Evolutionary conservation across 441 rosid species (phyloP).

Genomic region (Mallotus repandus): DNA sequence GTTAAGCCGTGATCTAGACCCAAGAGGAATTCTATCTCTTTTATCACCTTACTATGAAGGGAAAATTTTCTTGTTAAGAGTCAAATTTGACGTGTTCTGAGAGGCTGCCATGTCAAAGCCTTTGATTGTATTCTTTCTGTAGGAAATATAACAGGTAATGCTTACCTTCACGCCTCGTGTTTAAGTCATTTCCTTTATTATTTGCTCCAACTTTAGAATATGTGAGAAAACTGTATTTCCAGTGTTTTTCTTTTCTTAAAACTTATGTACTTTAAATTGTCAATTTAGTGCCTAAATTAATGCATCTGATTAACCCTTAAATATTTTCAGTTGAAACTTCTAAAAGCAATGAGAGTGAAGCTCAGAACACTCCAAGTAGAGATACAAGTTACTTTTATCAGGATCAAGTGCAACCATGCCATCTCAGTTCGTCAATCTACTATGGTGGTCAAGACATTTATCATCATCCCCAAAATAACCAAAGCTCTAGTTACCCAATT

Average conservation of each 20-base stretch:
- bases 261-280: background rate
- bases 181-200: background rate
- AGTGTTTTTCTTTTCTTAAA: background rate
- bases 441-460: constrained; percentile 90
- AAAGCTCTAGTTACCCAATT: constrained; percentile 43
- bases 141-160: background rate
- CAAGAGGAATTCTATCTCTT: background rate
- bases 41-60: background rate
- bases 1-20: background rate
- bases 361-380: constrained; percentile 26
- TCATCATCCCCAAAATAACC: constrained; percentile 46
- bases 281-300: background rate
- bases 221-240: background rate
- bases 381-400: constrained; percentile 47
- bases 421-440: constrained; percentile 82
- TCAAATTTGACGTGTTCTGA: background rate
- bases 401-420: constrained; percentile 80
- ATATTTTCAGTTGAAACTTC: constrained; percentile 30
- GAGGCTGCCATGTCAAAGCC: background rate
- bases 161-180: background rate
- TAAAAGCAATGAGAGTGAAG: constrained; percentile 34
- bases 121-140: background rate
- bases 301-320: background rate
- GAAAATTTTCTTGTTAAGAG: background rate
- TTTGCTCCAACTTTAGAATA: background rate